Conservation (phyloP, 202 grass and related monocot species). For the Panicum virgatum region DNA sequence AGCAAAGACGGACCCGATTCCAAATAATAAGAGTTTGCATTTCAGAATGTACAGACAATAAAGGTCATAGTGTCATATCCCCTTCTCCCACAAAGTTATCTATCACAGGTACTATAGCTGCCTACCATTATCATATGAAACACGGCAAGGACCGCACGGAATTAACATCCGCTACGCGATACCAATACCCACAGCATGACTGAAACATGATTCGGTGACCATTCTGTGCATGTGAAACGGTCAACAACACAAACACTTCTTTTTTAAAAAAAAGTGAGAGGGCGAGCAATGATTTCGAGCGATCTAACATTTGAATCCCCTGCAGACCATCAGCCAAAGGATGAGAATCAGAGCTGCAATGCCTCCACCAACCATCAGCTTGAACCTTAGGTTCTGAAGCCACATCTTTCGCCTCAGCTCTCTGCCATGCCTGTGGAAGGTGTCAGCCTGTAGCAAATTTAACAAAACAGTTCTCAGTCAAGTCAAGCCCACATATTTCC, state of each 20-base stretch:
- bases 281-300: not conserved
- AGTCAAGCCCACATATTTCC: not conserved
- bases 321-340: conserved; percentile 82
- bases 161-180: not conserved
- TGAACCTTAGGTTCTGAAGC: conserved; percentile 91
- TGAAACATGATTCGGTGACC: conserved; percentile 14
- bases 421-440: conserved; percentile 94
- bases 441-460: conserved; percentile 68
- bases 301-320: conserved; percentile 69
- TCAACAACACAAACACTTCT: conserved; percentile 15
- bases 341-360: conserved; percentile 56
- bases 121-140: not conserved
- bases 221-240: conserved; percentile 35
- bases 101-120: conserved; percentile 21
- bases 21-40: conserved; percentile 7
- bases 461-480: conserved; percentile 27
- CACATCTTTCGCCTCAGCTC: conserved; percentile 96
- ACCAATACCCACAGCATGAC: not conserved
- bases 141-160: not conserved
- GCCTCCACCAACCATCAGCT: conserved; percentile 72
- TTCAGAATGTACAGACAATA: conserved; percentile 46
- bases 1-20: not conserved
- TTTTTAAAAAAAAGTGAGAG: not conserved
- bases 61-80: not conserved
- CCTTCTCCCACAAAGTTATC: not conserved